phyloP scores from a whole-genome alignment of 2,329 filamentous ascomycete genomes.

The Cephalotrichum gorgonifer region DNA sequence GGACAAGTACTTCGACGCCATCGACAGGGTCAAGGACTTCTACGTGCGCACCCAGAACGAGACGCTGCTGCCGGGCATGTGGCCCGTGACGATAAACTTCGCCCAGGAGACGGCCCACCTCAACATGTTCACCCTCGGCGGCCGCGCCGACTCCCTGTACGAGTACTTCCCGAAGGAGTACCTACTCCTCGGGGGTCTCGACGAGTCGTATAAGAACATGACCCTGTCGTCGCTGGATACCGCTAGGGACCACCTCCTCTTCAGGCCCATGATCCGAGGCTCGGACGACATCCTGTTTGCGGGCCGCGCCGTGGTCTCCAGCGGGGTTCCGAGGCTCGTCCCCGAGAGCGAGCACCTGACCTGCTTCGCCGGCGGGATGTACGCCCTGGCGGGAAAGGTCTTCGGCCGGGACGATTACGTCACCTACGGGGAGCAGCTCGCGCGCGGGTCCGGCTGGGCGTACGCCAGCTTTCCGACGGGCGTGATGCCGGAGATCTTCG shows the following conservation, averaged over 20 bases:
- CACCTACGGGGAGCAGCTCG: slow-evolving; percentile 33
- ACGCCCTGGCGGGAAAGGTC: slow-evolving; percentile 55
- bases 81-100: slow-evolving; percentile 46
- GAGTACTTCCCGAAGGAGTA: slow-evolving; percentile 60
- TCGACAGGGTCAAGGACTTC: slow-evolving; percentile 44
- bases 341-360: slow-evolving; percentile 43
- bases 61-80: slow-evolving; percentile 51
- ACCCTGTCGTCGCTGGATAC: slow-evolving; percentile 39
- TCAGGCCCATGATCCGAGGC: slow-evolving; percentile 52
- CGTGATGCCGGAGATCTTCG: slow-evolving; percentile 48
- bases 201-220: slow-evolving; percentile 26
- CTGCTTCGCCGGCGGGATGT: slow-evolving; percentile 64
- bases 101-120: slow-evolving; percentile 28
- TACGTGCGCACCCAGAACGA: slow-evolving; percentile 41
- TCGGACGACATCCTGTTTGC: slow-evolving; percentile 52
- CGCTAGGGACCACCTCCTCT: slow-evolving; percentile 54
- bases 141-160: slow-evolving; percentile 47
- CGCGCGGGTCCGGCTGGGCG: slow-evolving; percentile 47
- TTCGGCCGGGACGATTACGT: slow-evolving; percentile 40
- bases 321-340: slow-evolving; percentile 45
- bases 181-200: slow-evolving; percentile 50
- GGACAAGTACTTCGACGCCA: slow-evolving; percentile 50
- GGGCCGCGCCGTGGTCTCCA: slow-evolving; percentile 49
- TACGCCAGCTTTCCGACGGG: slow-evolving; percentile 43
- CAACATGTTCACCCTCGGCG: slow-evolving; percentile 24